Conservation (phyloP, 257 asterid genomes). For the Scutellaria baicalensis region DNA sequence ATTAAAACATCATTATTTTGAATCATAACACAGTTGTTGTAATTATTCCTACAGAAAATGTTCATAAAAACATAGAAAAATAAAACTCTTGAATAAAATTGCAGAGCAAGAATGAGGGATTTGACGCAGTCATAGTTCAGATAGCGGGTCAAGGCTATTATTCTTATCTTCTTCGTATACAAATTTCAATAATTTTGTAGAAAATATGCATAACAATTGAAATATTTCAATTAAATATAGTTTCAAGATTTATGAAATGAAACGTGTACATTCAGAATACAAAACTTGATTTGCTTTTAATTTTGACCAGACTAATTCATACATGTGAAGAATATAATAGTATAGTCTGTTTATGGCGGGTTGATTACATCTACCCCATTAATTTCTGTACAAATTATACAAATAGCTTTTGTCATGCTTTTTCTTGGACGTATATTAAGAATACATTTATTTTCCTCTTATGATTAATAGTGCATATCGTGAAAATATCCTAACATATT, state of each 20-base stretch:
- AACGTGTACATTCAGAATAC: not conserved
- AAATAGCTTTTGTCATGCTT: too few species aligned
- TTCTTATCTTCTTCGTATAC: not conserved
- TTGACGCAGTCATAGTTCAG: not conserved
- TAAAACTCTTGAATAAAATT: not conserved
- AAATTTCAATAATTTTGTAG: not conserved
- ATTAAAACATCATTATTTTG: too few species aligned
- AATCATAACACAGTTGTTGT: too few species aligned
- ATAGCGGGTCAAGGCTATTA: constrained; percentile 3
- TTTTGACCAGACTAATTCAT: constrained; percentile 8
- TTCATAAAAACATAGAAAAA: not conserved
- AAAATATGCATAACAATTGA: not conserved
- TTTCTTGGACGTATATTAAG: too few species aligned
- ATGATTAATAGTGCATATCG: too few species aligned
- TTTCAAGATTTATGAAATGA: not conserved
- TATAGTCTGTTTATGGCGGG: not conserved
- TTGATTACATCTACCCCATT: not conserved
- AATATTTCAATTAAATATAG: not conserved
- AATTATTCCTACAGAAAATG: too few species aligned
- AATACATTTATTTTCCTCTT: too few species aligned
- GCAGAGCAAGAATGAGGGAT: not conserved
- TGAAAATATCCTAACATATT: too few species aligned
- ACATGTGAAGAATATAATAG: not conserved
- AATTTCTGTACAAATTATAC: too few species aligned
- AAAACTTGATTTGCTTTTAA: not conserved